Conservation (phyloP, 2,329 filamentous ascomycete species). For the Pseudopithomyces maydicus region DNA sequence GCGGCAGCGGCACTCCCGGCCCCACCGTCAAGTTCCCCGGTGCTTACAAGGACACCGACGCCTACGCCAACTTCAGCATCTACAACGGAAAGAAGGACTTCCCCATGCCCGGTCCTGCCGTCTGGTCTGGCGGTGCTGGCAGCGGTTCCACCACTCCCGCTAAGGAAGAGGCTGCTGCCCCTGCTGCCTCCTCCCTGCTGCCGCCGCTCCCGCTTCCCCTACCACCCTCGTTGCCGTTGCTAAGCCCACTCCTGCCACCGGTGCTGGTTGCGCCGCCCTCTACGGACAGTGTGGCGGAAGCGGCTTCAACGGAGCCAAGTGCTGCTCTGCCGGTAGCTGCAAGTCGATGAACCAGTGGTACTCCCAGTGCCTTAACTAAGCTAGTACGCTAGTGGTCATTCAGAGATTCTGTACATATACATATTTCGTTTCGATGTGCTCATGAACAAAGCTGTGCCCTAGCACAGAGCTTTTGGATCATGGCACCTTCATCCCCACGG, state of each 20-base stretch:
- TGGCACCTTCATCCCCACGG: too few relatives aligned
- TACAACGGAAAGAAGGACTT: constrained; percentile 27
- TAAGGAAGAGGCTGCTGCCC: background rate
- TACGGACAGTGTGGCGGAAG: constrained; percentile 23
- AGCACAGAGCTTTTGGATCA: too few relatives aligned
- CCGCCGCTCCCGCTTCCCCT: constrained; percentile 4
- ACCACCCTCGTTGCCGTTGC: background rate
- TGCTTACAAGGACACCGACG: constrained; percentile 29
- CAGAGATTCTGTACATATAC: background rate
- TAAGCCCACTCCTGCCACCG: background rate
- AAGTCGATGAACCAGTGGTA: constrained; percentile 22
- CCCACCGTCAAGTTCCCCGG: constrained; percentile 48
- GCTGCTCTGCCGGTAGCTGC: constrained; percentile 22
- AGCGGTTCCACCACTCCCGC: background rate
- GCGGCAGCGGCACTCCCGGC: constrained; percentile 38
- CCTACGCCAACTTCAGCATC: constrained; percentile 34
- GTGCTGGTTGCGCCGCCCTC: constrained; percentile 13
- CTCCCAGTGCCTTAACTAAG: constrained; percentile 18
- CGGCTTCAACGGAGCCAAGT: constrained; percentile 17
- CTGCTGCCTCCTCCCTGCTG: background rate
- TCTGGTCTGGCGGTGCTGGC: constrained; percentile 16
- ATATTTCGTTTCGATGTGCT: background rate
- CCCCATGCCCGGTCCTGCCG: constrained; percentile 19
- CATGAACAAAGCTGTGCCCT: background rate
- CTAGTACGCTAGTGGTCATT: background rate